A percentile compares a stretch with the other conserved stretches of the same genome.
These are phyloP conservation scores for Cudoniella acicularis DNA, from an alignment of 495 filamentous ascomycete genomes.

Conservation along the genomic window DNA sequence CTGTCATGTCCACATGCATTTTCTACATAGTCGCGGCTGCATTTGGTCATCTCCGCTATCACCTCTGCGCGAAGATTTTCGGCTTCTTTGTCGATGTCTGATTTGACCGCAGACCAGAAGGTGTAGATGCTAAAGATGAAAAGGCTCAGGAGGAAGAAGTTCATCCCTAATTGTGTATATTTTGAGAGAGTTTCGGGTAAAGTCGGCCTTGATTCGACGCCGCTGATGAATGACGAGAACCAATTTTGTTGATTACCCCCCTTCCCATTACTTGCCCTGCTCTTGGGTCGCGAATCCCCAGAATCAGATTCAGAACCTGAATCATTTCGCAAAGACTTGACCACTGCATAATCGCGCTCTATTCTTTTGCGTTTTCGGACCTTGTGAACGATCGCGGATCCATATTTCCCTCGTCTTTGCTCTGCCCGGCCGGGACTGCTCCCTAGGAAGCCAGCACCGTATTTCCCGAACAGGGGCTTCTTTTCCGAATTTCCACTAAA, in stretches of 20 bases:
- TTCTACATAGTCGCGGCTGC: conserved; percentile 61
- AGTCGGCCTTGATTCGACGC: conserved; percentile 73
- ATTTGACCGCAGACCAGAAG: conserved; percentile 65
- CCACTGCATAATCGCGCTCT: conserved; percentile 39
- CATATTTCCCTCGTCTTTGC: conserved; percentile 47
- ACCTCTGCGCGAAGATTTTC: conserved; percentile 59
- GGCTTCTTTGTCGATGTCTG: conserved; percentile 70
- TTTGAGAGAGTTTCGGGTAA: conserved; percentile 83
- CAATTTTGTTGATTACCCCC: conserved; percentile 29
- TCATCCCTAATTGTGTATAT: conserved; percentile 80
- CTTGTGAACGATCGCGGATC: conserved; percentile 47
- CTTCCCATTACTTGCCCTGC: conserved; percentile 23
- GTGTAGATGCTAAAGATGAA: conserved; percentile 68
- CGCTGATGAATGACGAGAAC: conserved; percentile 57
- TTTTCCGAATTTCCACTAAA: conserved; percentile 39
- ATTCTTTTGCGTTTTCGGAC: conserved; percentile 51
- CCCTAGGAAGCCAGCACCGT: conserved; percentile 35
- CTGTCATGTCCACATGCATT: conserved; percentile 63
- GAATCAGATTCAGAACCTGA: conserved; percentile 59
- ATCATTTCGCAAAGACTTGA: conserved; percentile 40
- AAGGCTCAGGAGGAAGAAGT: conserved; percentile 63
- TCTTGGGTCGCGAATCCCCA: conserved; percentile 32
- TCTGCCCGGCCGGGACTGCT: conserved; percentile 53
- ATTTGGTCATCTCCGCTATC: conserved; percentile 68
- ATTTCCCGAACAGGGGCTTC: conserved; percentile 46